Evolutionary conservation across 139 green algal species (phyloP), one percentile per base, ranked within the genome.

Genomic region (Chlamydomonas sp.): DNA sequence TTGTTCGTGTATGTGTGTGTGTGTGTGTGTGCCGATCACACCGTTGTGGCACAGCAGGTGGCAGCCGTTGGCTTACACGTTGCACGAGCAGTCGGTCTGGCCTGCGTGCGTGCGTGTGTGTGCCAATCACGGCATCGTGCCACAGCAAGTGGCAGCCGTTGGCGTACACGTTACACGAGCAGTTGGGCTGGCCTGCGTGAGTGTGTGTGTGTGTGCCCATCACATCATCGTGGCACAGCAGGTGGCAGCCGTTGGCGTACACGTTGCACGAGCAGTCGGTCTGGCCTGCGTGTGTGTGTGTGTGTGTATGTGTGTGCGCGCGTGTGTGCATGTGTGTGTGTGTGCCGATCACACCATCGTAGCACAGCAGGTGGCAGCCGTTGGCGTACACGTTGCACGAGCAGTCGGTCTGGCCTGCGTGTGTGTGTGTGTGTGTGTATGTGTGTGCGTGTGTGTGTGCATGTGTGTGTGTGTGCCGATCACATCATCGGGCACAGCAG

Each of bases 331-430:
- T n/a, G n/a, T n/a, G n/a, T n/a, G n/a, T n/a, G n/a, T n/a, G n/a
- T n/a, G n/a, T n/a, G 31, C 89, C 88, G 57, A 97, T 97, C 29
- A 97, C 91, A 76, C 96, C 91, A 76, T 97, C 91, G 69, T 97
- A 90, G 69, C 85, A 90, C 33, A 88, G 75, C 61, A 88, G 73
- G 73, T 92, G 87, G 29, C 88, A 76, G 28, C 88, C 85, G 30
- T 84, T 65, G 1, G 86, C 75, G 71, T 97, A 93, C 36, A 95
- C 81, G 66, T 96, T 97, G 82, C 85, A 92, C 2, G 83, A 89
- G 77, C 85, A 89, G 82, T 97, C 91, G 26, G 87, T 93, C 58
- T 84, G 79, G 60, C 88, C 80, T 2, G 70, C 48, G n/a, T n/a
- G n/a, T n/a, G n/a, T n/a, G n/a, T n/a, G n/a, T n/a, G n/a, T n/a